These are phyloP conservation scores for Penicillium canescens DNA, from an alignment of 495 filamentous ascomycete genomes.

Conservation along the genomic window DNA sequence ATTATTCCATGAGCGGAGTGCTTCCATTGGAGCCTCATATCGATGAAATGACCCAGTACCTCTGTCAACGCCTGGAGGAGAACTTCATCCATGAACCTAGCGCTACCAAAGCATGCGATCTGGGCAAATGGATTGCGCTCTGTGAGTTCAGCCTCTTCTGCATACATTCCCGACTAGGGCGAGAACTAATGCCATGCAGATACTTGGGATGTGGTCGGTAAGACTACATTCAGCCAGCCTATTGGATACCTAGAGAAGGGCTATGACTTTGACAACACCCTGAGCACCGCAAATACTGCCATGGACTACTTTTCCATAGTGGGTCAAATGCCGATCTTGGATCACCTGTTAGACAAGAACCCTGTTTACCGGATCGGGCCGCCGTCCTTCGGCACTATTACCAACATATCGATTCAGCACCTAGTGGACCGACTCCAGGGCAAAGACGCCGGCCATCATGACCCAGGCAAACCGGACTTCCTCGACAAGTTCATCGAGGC, in stretches of 20 bases:
- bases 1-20: conserved; percentile 31
- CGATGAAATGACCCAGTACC: conserved; percentile 31
- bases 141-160: conserved; percentile 14
- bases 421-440: conserved; percentile 19
- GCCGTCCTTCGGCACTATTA: conserved; percentile 20
- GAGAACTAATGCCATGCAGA: conserved; percentile 12
- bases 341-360: conserved; percentile 60
- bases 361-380: conserved; percentile 33
- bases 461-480: conserved; percentile 24
- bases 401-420: conserved; percentile 26
- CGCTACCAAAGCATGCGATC: conserved; percentile 20
- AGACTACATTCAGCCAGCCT: conserved; percentile 34
- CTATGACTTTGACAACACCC: conserved; percentile 28
- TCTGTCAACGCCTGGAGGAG: conserved; percentile 32
- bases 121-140: conserved; percentile 34
- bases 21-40: conserved; percentile 34
- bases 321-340: conserved; percentile 65
- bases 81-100: conserved; percentile 24
- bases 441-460: conserved; percentile 16
- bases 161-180: background rate
- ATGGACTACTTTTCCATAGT: conserved; percentile 29
- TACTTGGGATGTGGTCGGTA: conserved; percentile 37
- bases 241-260: conserved; percentile 41
- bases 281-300: conserved; percentile 11
- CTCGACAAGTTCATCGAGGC: conserved; percentile 39